Evolutionary conservation across 129 eudicot genomes (phyloP), one percentile per base, ranked within the genome.

Genomic region (Centaurea solstitialis): DNA sequence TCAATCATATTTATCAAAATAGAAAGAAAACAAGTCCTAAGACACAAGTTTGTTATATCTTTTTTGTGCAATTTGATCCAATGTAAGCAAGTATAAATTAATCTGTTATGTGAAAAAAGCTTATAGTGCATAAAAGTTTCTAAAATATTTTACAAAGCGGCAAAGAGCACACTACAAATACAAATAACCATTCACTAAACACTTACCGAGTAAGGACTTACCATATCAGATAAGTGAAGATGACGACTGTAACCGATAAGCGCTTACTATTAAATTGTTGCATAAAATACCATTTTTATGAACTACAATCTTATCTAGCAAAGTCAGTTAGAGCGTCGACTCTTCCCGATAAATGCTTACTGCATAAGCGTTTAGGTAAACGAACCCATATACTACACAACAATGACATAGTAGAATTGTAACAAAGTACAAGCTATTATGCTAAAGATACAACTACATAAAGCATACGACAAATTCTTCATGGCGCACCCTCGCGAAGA

Each of bases 401-500:
- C 18, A 43, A 45, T 7, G 17, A 9, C 43, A 61, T 37, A 67
- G 30, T 20, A 11, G 24, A 68, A 41, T 68, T 23, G 30, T n/a
- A 30, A 22, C 72, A 8, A 53, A 78, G 50, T 78, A 67, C 82
- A 45, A 17, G 20, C 68, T 43, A 45, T 78, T 68, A 26, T 26
- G 68, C 82, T 68, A 68, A 69, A 68, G 30, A 22, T 67, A 78
- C 47, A 78, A 78, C 33, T 33, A 68, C 9, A 41, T 39, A 47
- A 74, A 74, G 23, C 67, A 6, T 30, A 62, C 70, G 5, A 5
- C 17, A 69, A 7, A 71, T 57, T 57, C 39, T 33, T 85, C 72
- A 78, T 3, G 17, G 62, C 33, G 87, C 89, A 43, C 76, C 90
- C 73, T 81, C 88, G 10, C 87, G 82, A 59, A 92, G 91, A 82